These are phyloP conservation scores for Rhizophagus sp. DNA, from an alignment of 192 early-diverging fungal species.

Conservation along the genomic window DNA sequence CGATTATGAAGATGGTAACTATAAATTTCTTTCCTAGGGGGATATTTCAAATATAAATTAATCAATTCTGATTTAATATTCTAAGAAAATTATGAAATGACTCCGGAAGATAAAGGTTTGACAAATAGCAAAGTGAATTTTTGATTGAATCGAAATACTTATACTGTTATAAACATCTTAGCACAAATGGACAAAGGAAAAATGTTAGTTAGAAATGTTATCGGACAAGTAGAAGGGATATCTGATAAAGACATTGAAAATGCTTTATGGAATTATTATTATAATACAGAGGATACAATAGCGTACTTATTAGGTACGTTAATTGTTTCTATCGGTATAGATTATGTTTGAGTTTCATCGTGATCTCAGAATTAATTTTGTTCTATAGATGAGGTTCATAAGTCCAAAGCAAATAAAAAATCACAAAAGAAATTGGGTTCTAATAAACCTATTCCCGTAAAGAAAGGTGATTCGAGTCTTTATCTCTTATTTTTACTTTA, in stretches of 20 bases:
- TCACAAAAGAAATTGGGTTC: background rate
- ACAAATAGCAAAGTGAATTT: background rate
- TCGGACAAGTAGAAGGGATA: constrained; percentile 58
- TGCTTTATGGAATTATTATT: constrained; percentile 73
- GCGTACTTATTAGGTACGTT: constrained; percentile 66
- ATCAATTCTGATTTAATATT: background rate
- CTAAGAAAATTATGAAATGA: background rate
- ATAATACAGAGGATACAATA: constrained; percentile 66
- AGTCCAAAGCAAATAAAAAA: background rate
- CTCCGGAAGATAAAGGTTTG: background rate
- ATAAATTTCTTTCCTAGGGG: background rate
- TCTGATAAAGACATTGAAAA: constrained; percentile 67
- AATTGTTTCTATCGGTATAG: constrained; percentile 12
- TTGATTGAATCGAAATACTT: background rate
- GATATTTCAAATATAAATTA: background rate
- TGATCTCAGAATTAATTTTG: constrained; percentile 32
- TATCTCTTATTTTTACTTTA: background rate
- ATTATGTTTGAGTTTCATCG: constrained; percentile 36
- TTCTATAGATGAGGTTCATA: constrained; percentile 1
- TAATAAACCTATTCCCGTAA: background rate
- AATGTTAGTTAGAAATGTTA: constrained; percentile 56
- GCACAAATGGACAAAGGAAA: constrained; percentile 56
- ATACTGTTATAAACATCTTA: constrained; percentile 3
- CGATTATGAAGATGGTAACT: background rate
- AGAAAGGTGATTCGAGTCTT: constrained; percentile 9